phyloP scores from a whole-genome alignment of 1,139 yeast species.

The Sugiyamaella pinicola region DNA sequence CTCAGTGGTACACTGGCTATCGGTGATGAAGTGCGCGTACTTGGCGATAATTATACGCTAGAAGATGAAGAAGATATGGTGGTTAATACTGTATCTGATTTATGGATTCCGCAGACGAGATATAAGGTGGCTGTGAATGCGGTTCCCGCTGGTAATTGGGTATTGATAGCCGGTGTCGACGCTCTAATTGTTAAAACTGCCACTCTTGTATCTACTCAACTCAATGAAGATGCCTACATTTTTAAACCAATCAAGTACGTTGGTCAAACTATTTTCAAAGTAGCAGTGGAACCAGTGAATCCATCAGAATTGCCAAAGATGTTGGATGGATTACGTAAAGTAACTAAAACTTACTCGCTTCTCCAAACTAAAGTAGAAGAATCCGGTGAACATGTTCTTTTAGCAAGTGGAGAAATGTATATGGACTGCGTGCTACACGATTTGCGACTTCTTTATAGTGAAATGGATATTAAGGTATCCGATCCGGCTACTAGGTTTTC shows the following conservation, averaged over 20 bases:
- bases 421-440: slow-evolving; percentile 85
- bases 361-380: slow-evolving; percentile 74
- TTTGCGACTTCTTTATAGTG: slow-evolving; percentile 61
- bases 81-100: slow-evolving; percentile 46
- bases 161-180: slow-evolving; percentile 65
- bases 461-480: slow-evolving; percentile 75
- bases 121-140: slow-evolving; percentile 60
- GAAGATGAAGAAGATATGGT: slow-evolving; percentile 58
- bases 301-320: slow-evolving; percentile 80
- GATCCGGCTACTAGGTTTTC: slow-evolving; percentile 80
- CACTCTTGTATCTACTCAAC: slow-evolving; percentile 45
- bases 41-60: slow-evolving; percentile 57
- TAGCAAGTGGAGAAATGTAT: slow-evolving; percentile 87
- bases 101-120: slow-evolving; percentile 72
- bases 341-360: slow-evolving; percentile 67
- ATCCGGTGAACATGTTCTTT: slow-evolving; percentile 80
- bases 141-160: slow-evolving; percentile 67
- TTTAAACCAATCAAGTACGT: slow-evolving; percentile 52
- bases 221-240: slow-evolving; percentile 37
- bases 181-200: slow-evolving; percentile 60
- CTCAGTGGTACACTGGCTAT: slow-evolving; percentile 58
- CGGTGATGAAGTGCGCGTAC: slow-evolving; percentile 54
- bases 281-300: slow-evolving; percentile 77
- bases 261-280: slow-evolving; percentile 66
- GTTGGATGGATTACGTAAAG: slow-evolving; percentile 64